Conservation (phyloP, 2,329 filamentous ascomycete genomes). For the Arthrobotrys sinensis region DNA sequence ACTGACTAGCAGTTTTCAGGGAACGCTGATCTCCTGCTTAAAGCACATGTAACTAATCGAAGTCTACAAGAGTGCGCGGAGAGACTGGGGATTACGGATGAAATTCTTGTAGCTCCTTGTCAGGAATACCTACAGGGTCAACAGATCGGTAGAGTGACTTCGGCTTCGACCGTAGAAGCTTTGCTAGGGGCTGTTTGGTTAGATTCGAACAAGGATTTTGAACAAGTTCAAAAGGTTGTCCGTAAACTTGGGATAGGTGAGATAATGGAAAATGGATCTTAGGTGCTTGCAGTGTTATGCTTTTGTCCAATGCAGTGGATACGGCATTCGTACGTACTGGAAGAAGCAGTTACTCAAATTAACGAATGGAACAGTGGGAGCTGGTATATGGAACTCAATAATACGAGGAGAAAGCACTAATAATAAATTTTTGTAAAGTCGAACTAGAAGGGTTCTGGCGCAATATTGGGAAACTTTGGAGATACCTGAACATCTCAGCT, state of each 20-base stretch:
- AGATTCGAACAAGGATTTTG: constrained; percentile 42
- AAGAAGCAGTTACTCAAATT: too few species aligned
- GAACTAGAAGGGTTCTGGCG: too few species aligned
- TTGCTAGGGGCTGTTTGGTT: constrained; percentile 50
- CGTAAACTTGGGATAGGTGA: constrained; percentile 43
- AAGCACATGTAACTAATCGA: constrained; percentile 23
- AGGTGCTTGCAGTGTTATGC: not conserved
- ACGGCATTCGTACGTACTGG: too few species aligned
- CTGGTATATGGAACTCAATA: too few species aligned
- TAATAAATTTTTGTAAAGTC: too few species aligned
- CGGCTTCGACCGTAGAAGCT: constrained; percentile 47
- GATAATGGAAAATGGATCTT: constrained; percentile 11
- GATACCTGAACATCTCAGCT: too few species aligned
- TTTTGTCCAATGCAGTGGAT: not conserved
- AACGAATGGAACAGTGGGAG: too few species aligned
- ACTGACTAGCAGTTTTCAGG: constrained; percentile 10
- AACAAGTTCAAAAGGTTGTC: constrained; percentile 26
- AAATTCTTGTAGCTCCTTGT: constrained; percentile 28
- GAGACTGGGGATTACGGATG: constrained; percentile 27
- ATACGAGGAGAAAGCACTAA: too few species aligned
- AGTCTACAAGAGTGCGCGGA: constrained; percentile 45
- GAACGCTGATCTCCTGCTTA: not conserved
- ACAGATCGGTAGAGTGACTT: constrained; percentile 20
- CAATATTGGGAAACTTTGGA: too few species aligned
- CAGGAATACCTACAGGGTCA: not conserved